Percentiles rank a stretch among this genome's conserved stretches.
Conservation (phyloP, 192 early-diverging fungal genomes). For the Ramicandelaber brevisporus region DNA sequence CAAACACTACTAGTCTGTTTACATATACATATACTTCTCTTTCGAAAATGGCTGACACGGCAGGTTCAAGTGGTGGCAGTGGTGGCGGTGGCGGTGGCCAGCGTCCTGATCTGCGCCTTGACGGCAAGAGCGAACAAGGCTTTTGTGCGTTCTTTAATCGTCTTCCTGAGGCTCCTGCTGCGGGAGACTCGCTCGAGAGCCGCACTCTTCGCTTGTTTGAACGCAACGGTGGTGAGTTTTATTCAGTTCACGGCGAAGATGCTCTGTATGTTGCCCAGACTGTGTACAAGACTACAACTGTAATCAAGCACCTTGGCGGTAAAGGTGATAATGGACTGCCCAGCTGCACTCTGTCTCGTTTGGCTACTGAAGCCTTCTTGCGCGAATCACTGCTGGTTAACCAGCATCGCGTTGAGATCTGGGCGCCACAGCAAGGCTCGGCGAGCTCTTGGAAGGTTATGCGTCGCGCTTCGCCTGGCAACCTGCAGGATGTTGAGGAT, state of each 20-base stretch:
- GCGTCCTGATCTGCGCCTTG: too few species aligned
- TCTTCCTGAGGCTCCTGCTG: neutral
- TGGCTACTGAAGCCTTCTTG: constrained; percentile 49
- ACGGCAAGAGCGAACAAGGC: constrained; percentile 13
- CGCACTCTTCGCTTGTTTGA: constrained; percentile 20
- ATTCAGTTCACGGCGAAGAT: constrained; percentile 72
- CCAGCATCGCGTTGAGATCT: constrained; percentile 65
- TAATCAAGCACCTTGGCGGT: constrained; percentile 72
- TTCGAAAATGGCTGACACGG: too few species aligned
- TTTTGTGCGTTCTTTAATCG: constrained; percentile 9
- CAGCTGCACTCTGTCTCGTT: constrained; percentile 51
- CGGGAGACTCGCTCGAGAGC: neutral
- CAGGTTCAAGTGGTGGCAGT: too few species aligned
- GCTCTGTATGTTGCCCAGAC: constrained; percentile 61
- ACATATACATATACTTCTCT: too few species aligned
- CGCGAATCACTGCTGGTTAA: constrained; percentile 49
- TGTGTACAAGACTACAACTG: constrained; percentile 77
- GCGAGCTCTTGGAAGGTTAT: constrained; percentile 19
- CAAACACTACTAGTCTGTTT: too few species aligned
- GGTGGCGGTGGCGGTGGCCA: too few species aligned
- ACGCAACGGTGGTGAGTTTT: constrained; percentile 35
- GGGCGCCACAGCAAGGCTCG: constrained; percentile 20
- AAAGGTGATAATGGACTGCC: constrained; percentile 28
- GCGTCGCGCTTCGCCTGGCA: constrained; percentile 74
- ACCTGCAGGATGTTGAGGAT: constrained; percentile 77